Conservation (phyloP, 345 rosid genomes). For the Gossypium stocksii region DNA sequence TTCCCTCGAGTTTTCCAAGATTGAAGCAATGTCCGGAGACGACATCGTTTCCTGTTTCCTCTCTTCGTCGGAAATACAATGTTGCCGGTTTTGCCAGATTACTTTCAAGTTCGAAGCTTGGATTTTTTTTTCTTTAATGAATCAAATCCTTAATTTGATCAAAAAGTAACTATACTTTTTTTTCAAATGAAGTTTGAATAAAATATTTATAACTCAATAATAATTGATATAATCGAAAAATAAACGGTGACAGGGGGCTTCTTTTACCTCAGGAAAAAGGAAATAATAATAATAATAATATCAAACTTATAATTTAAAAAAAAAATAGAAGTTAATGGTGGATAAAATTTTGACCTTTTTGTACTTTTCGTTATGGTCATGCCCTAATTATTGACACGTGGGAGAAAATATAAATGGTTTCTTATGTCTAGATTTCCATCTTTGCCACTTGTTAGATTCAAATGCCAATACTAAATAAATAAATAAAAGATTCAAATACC, state of each 20-base stretch:
- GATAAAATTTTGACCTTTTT: background rate
- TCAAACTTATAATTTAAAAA: too few relatives aligned
- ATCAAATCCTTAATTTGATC: constrained; percentile 11
- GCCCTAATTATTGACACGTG: background rate
- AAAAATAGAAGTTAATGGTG: background rate
- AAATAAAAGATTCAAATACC: background rate
- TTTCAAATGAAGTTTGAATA: background rate
- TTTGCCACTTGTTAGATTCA: background rate
- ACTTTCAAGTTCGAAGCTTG: background rate
- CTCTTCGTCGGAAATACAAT: constrained; percentile 9
- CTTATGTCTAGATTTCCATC: background rate
- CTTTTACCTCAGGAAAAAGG: too few relatives aligned
- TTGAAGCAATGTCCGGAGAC: constrained; percentile 56
- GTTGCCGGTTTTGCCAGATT: constrained; percentile 4
- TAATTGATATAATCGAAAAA: background rate
- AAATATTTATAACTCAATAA: background rate
- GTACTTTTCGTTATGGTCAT: background rate
- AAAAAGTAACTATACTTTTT: background rate
- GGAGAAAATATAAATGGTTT: background rate
- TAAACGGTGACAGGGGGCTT: too few relatives aligned
- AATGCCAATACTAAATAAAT: background rate
- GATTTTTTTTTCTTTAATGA: constrained; percentile 9
- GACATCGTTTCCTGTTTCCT: constrained; percentile 35
- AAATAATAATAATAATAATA: too few relatives aligned
- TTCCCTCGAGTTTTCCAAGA: constrained; percentile 71